Evolutionary conservation across 345 rosid genomes (phyloP), one percentile per base, ranked within the genome.

Genomic region (Cardamine occulta): DNA sequence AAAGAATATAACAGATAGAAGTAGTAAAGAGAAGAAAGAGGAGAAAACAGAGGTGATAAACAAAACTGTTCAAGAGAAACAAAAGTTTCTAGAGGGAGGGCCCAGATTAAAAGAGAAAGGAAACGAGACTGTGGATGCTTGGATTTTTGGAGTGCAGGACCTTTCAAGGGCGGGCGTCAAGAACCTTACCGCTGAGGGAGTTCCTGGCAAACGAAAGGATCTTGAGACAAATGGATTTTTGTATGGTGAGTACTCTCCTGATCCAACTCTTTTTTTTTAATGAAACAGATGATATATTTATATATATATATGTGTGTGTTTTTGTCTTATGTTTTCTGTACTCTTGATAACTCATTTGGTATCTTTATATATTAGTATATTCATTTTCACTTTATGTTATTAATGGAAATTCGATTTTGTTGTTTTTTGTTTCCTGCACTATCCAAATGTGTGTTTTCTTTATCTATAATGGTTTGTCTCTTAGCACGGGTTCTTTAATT

Each of bases 141-240:
- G 42, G 47, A 49, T 55, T n/a, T 1, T 52, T 40, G 70, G 66
- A 57, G 32, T 32, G 56, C 57, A n/a, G 0, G 68, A 57, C 5
- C 66, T 48, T 68, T 31, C 74, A 48, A 68, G 13, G 42, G 28
- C 57, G 10, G 72, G 63, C n/a, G 17, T 54, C 73, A 79, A 70
- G 52, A 70, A 59, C 75, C 42, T 40, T 39, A 49, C 63, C 0
- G 6, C 55, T 26, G 80, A 82, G 74, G 86, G 64, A 70, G 80
- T 75, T 72, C 78, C 61, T 67, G 82, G 81, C 85, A 89, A 89
- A 69, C 79, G 97, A 42, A 89, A 86, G 84, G 87, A 81, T 47
- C 62, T 37, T 14, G 89, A 84, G 66, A 75, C 83, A 52, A 89
- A 91, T 74, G 95, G 95, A 56, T 79, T 85, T 60, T 52, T 81